Percentiles rank a stretch among this genome's conserved stretches.
Conservation (phyloP, 257 asterid species). For the Knoxia roxburghii region DNA sequence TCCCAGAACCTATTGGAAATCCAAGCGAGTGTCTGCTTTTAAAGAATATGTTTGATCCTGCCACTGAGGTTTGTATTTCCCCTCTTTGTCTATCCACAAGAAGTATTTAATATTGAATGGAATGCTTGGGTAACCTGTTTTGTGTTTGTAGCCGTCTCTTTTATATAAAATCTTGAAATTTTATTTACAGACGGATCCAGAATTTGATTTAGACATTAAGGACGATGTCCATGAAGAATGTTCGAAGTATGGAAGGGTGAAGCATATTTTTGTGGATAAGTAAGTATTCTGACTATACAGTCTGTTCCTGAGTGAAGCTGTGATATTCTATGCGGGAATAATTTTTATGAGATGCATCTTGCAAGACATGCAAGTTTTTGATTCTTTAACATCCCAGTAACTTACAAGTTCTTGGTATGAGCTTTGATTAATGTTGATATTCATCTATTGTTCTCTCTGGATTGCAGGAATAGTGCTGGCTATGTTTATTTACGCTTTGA, state of each 20-base stretch:
- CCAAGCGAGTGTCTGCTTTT: conserved; percentile 93
- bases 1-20: conserved; percentile 82
- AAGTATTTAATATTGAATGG: neutral
- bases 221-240: conserved; percentile 95
- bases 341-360: too few relatives aligned
- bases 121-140: neutral
- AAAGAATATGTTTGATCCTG: conserved; percentile 98
- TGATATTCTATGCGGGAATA: neutral
- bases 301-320: neutral
- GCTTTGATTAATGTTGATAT: neutral
- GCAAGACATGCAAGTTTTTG: too few relatives aligned
- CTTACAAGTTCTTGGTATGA: neutral
- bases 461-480: conserved; percentile 79
- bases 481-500: conserved; percentile 88
- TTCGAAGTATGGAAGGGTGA: conserved; percentile 83
- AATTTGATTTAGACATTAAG: conserved; percentile 82
- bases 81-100: neutral
- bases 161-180: neutral
- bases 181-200: conserved; percentile 69
- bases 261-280: conserved; percentile 91
- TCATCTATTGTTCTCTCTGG: conserved; percentile 8
- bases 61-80: conserved; percentile 61
- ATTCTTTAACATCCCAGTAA: too few relatives aligned
- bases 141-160: neutral
- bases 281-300: conserved; percentile 25